Base-by-base conservation (phyloP, 768 basidiomycete species). In the Xerocomus brunneocitrinus region DNA sequence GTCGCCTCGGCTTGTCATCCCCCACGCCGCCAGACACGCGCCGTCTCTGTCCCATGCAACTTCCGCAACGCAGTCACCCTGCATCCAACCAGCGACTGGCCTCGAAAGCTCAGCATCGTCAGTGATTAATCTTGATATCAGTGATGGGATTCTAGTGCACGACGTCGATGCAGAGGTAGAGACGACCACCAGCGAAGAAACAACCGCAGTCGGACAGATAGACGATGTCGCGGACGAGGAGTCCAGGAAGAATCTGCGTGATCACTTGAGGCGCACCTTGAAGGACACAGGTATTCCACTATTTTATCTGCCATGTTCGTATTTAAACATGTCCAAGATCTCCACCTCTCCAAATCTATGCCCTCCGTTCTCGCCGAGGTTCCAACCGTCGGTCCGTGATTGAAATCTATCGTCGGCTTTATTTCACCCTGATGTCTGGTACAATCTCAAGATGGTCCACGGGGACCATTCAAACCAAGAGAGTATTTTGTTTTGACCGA, bases 401-500 rank as follows among this genome's bases (percentile, higher is more conserved):
- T 44, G 42, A 40, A 28, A 27, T 45, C 12, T 38, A 47, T 47
- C 16, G 34, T 50, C 48, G 45, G 45, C 39, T 50, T 49, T 32
- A 36, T 35, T 30, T 49, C 31, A 9, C 32, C 38, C 55, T 52
- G 42, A 60, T 31, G 39, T 51, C 10, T 42, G 10, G 7, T 38
- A 5, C 35, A 12, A 50, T 43, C 12, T 39, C 35, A 43, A 62
- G 58, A 59, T 43, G 56, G 46, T 49, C 43, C 46, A 32, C 57
- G 49, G 2, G 58, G 67, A n/a, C 56, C 56, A 13, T 71, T 69
- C 62, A 73, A 76, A 48, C 81, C 80, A 24, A 78, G 94, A 49
- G 83, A 91, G 65, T 99, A 98, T 68, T 97, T 90, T 64, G 81
- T 98, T 14, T 78, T 98, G 19, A 98, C 95, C 0, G 85, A 95